Evolutionary conservation across 163 green algal species (phyloP).

Genomic region (Volvox carteri): DNA sequence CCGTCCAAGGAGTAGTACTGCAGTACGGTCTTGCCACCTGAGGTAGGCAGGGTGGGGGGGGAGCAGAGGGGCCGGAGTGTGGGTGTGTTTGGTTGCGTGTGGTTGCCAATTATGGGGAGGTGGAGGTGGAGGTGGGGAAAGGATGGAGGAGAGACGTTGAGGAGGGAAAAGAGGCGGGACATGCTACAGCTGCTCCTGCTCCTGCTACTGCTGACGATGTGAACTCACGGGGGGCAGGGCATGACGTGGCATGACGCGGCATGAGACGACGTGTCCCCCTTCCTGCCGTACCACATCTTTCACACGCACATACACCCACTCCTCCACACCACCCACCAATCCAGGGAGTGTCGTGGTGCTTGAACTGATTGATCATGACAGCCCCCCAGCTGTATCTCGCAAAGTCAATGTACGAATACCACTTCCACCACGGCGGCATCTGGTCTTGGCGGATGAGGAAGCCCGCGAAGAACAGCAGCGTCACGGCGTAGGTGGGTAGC

Average conservation of each 20-base stretch:
- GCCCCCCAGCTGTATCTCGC: constrained; percentile 67
- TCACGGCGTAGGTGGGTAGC: constrained; percentile 73
- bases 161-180: too few species aligned
- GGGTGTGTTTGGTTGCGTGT: too few species aligned
- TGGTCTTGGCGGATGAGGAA: constrained; percentile 61
- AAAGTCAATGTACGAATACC: constrained; percentile 71
- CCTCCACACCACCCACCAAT: neutral
- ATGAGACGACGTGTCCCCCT: too few species aligned
- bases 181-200: too few species aligned
- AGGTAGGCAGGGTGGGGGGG: neutral
- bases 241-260: too few species aligned
- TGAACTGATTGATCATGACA: constrained; percentile 76
- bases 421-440: constrained; percentile 61
- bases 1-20: constrained; percentile 42
- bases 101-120: too few species aligned
- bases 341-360: constrained; percentile 27
- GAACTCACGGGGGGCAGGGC: too few species aligned
- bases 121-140: too few species aligned
- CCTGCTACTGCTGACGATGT: too few species aligned
- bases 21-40: constrained; percentile 46
- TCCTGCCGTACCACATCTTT: neutral
- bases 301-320: neutral
- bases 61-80: neutral
- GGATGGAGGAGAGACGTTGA: too few species aligned
- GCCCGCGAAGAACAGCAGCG: constrained; percentile 67